Conservation (phyloP, 2,329 filamentous ascomycete species). For the Kalaharituber pfeilii region DNA sequence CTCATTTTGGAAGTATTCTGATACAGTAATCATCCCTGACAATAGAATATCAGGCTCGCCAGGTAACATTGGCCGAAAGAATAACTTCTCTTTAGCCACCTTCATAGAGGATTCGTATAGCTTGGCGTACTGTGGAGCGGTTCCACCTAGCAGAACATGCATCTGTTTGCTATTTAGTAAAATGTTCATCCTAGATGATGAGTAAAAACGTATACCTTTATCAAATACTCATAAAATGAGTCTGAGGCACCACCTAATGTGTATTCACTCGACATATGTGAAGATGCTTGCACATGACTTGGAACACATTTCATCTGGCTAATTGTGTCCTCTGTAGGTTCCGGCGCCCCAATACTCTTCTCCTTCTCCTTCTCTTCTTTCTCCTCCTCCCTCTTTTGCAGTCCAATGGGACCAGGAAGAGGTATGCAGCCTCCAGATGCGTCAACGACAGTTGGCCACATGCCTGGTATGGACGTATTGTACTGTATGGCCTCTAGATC, state of each 20-base stretch:
- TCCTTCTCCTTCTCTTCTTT: background rate
- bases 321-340: background rate
- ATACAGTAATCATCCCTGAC: conserved; percentile 38
- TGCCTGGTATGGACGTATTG: conserved; percentile 50
- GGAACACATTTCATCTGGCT: background rate
- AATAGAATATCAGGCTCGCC: conserved; percentile 55
- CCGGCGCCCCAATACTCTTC: background rate
- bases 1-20: background rate
- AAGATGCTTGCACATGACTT: background rate
- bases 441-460: conserved; percentile 66
- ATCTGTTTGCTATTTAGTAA: conserved; percentile 32
- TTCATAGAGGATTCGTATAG: conserved; percentile 54
- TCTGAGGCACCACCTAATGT: conserved; percentile 50
- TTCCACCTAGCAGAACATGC: conserved; percentile 58
- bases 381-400: background rate
- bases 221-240: conserved; percentile 55
- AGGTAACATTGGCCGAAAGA: conserved; percentile 60
- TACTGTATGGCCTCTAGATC: conserved; percentile 60
- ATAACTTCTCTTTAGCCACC: conserved; percentile 51
- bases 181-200: background rate
- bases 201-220: conserved; percentile 35
- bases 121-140: conserved; percentile 49
- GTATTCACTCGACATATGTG: conserved; percentile 25
- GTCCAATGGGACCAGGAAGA: background rate
- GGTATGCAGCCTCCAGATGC: conserved; percentile 58